phyloP scores from a whole-genome alignment of 257 asterid species.

The Salvia hispanica region DNA sequence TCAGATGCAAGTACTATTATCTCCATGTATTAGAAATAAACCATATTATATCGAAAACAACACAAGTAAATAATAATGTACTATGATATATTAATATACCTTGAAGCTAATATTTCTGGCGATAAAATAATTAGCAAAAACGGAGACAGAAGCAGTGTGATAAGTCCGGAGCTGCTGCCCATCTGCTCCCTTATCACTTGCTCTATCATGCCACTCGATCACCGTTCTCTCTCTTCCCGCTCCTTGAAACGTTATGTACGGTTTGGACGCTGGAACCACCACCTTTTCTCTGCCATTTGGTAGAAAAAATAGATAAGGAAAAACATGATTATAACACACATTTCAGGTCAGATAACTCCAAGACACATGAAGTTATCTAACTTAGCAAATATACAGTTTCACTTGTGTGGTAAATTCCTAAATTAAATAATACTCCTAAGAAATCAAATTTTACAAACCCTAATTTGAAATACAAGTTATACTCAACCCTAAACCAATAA shows the following conservation, averaged over 20 bases:
- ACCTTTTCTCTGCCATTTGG: constrained; percentile 65
- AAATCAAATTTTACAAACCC: no score
- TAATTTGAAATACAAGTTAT: no score
- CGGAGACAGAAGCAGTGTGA: constrained; percentile 81
- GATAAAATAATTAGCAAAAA: constrained; percentile 64
- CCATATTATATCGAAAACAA: not conserved
- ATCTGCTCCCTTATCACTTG: constrained; percentile 72
- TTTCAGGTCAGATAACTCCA: no score
- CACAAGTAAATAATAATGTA: not conserved
- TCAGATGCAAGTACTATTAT: not conserved
- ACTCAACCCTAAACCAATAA: no score
- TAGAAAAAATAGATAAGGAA: no score
- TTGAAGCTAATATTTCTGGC: constrained; percentile 89
- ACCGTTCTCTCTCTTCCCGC: constrained; percentile 74
- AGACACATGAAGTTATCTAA: no score
- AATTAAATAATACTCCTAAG: no score
- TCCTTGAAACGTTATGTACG: constrained; percentile 77
- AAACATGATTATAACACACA: no score
- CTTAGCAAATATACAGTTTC: no score
- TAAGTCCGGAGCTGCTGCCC: constrained; percentile 91
- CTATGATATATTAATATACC: constrained; percentile 43
- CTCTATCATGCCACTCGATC: constrained; percentile 91
- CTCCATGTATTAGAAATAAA: not conserved
- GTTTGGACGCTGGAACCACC: constrained; percentile 78
- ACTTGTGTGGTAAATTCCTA: no score